phyloP scores from a whole-genome alignment of 345 rosid genomes.

The Combretum micranthum region DNA sequence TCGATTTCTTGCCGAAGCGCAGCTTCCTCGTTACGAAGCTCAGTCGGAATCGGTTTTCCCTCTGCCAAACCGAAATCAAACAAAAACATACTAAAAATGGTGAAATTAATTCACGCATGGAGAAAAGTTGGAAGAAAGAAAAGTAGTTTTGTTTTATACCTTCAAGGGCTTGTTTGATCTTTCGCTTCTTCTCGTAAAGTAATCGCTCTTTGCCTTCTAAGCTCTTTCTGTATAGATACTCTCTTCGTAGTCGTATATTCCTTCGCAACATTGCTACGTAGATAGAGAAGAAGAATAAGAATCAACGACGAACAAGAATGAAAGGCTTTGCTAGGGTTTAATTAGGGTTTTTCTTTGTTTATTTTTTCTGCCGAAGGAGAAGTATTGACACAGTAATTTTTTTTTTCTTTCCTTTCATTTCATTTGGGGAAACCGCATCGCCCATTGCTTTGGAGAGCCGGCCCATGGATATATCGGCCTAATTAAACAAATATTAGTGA shows the following conservation, averaged over 20 bases:
- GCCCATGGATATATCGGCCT: too few species aligned
- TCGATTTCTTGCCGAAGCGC: constrained; percentile 81
- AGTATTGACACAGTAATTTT: too few species aligned
- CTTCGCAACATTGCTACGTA: constrained; percentile 50
- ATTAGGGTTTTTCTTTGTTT: too few species aligned
- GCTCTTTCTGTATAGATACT: constrained; percentile 82
- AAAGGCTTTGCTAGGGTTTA: not conserved
- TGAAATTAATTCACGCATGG: not conserved
- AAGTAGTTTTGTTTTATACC: constrained; percentile 25
- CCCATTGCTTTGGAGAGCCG: too few species aligned
- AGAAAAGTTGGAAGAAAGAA: not conserved
- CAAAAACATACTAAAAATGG: not conserved
- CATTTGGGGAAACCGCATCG: too few species aligned
- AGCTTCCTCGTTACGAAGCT: constrained; percentile 78
- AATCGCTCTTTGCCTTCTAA: constrained; percentile 85
- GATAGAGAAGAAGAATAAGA: not conserved
- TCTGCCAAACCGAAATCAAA: constrained; percentile 25
- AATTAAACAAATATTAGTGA: too few species aligned
- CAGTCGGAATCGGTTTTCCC: constrained; percentile 93
- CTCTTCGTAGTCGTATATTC: constrained; percentile 65
- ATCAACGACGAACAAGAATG: not conserved
- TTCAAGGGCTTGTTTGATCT: constrained; percentile 76
- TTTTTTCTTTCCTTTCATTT: too few species aligned
- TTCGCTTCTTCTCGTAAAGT: constrained; percentile 75
- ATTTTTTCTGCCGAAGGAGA: too few species aligned